Percentiles rank a stretch among this genome's conserved stretches.
phyloP scores from a whole-genome alignment of 768 basidiomycete species.

The Kwoniella dendrophila region DNA sequence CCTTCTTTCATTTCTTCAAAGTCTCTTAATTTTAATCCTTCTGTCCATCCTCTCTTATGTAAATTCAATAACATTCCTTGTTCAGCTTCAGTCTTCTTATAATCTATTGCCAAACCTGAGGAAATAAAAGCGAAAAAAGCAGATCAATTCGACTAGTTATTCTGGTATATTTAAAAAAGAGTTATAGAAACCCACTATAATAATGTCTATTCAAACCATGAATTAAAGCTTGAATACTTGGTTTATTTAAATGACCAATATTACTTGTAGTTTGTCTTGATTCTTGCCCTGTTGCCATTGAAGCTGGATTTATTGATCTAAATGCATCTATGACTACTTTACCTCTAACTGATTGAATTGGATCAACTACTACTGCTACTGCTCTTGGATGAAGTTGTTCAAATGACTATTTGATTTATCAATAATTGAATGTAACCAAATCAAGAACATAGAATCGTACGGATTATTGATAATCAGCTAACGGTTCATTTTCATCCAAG shows the following conservation, averaged over 20 bases:
- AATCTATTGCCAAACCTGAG: slow-evolving; percentile 81
- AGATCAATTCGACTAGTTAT: neutral
- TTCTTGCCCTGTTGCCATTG: slow-evolving; percentile 87
- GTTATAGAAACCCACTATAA: slow-evolving; percentile 60
- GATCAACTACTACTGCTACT: slow-evolving; percentile 96
- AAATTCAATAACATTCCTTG: slow-evolving; percentile 99
- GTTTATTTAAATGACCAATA: slow-evolving; percentile 98
- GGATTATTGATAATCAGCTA: slow-evolving; percentile 1
- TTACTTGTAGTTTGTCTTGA: slow-evolving; percentile 97
- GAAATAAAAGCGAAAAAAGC: neutral
- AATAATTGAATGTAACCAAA: neutral
- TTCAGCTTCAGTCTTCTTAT: slow-evolving; percentile 96
- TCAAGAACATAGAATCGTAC: slow-evolving; percentile 26
- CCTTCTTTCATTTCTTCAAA: slow-evolving; percentile 82
- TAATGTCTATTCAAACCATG: slow-evolving; percentile 98
- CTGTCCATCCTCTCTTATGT: slow-evolving; percentile 99
- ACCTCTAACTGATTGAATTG: slow-evolving; percentile 86
- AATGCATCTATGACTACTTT: slow-evolving; percentile 99
- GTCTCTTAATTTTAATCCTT: slow-evolving; percentile 87
- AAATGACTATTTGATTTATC: slow-evolving; percentile 69
- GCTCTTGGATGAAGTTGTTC: slow-evolving; percentile 90
- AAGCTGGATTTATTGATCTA: slow-evolving; percentile 89
- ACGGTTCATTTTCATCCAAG: neutral
- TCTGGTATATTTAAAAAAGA: neutral
- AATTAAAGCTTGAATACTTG: slow-evolving; percentile 97